A percentile compares a stretch with the other conserved stretches of the same genome.
These are phyloP conservation scores for Penicillium paneum DNA, from an alignment of 2,329 filamentous ascomycete genomes.

Conservation along the genomic window DNA sequence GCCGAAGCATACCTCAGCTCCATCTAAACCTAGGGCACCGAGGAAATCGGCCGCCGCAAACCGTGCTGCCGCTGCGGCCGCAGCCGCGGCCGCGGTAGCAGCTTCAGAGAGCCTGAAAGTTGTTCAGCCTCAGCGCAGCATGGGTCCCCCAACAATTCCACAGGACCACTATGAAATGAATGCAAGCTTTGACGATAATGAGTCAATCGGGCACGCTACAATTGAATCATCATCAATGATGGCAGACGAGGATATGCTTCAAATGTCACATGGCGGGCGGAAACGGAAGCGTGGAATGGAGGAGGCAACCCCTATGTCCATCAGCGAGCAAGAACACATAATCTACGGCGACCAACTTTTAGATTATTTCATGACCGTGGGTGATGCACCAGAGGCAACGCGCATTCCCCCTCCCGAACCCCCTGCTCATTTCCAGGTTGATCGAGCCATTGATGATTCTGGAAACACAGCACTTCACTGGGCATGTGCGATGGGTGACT, in stretches of 20 bases:
- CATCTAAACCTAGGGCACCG: constrained; percentile 71
- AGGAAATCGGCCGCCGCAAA: constrained; percentile 62
- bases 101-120: constrained; percentile 33
- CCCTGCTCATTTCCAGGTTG: constrained; percentile 79
- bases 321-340: constrained; percentile 77
- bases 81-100: constrained; percentile 7
- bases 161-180: constrained; percentile 68
- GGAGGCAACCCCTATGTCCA: constrained; percentile 54
- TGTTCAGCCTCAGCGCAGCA: constrained; percentile 31
- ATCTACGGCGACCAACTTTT: constrained; percentile 89
- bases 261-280: constrained; percentile 59
- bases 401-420: constrained; percentile 65
- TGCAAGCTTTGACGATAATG: constrained; percentile 66
- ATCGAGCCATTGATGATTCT: constrained; percentile 90
- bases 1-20: constrained; percentile 74
- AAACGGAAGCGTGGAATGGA: constrained; percentile 77
- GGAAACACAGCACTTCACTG: constrained; percentile 92
- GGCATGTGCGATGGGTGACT: constrained; percentile 95
- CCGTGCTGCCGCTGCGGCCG: constrained; percentile 35
- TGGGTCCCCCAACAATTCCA: constrained; percentile 38
- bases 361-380: constrained; percentile 90
- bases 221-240: constrained; percentile 81
- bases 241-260: constrained; percentile 75
- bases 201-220: constrained; percentile 78
- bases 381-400: constrained; percentile 67